Evolutionary conservation across 805 yeast genomes (phyloP), one percentile per base, ranked within the genome.

Genomic region (Hanseniaspora osmophila): DNA sequence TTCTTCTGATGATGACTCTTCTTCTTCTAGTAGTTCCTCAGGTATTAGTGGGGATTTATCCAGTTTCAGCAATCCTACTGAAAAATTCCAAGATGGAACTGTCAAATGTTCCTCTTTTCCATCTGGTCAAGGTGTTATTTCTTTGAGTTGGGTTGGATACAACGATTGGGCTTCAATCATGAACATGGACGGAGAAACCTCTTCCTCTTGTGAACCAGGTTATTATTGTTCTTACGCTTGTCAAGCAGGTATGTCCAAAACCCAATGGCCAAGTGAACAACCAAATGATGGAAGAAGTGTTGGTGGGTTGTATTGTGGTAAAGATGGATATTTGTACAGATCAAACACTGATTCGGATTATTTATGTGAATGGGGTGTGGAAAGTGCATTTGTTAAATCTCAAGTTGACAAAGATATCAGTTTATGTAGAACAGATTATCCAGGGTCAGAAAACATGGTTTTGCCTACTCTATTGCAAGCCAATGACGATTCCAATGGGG

Each of bases 361-460:
- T 65, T 67, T 80, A 57, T 80, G 87, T 71, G 75, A 70, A 61
- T 74, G 81, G 78, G 86, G 81, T 52, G 62, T 59, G 39, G 61
- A 75, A 47, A 60, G 72, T 44, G 83, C 84, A 44, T 54, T 57
- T 44, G 81, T 77, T 47, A 70, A 65, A 40, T 71, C 76, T 49
- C 62, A 77, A 51, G 60, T 77, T 46, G 57, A 57, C 51, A 59
- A 74, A 48, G 66, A 67, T 40, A 79, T 80, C 51, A 78, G 85
- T 41, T 68, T 80, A 49, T 80, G 87, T 65, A 74, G 84, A 70
- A 80, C 87, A 50, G 87, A 80, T 63, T 80, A 80, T 67, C 87
- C 87, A 56, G 87, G 87, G 66, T 75, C 86, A 45, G 87, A 80
- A 69, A 80, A 79, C 66, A 80, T 80, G 87, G 78, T 72, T 56